Conservation (phyloP, 1,284 basidiomycete genomes). For the Amylostereum areolatum region DNA sequence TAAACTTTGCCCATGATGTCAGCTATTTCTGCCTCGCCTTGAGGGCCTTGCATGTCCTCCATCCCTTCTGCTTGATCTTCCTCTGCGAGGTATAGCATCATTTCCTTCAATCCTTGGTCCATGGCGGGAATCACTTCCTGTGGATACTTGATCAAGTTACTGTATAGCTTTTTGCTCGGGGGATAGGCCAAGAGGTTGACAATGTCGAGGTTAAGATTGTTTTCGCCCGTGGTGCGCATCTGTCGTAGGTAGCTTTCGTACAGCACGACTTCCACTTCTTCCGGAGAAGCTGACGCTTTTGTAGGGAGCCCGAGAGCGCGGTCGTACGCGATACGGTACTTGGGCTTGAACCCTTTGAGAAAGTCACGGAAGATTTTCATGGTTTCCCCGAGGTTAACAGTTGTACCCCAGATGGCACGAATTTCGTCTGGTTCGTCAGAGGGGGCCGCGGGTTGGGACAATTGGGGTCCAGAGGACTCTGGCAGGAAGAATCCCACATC, state of each 20-base stretch:
- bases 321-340: slow-evolving; percentile 80
- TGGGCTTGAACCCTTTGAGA: slow-evolving; percentile 88
- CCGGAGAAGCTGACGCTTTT: slow-evolving; percentile 49
- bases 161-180: slow-evolving; percentile 75
- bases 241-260: slow-evolving; percentile 84
- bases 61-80: slow-evolving; percentile 65
- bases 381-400: slow-evolving; percentile 83
- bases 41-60: slow-evolving; percentile 65
- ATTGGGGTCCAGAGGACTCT: slow-evolving; percentile 52
- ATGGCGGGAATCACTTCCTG: slow-evolving; percentile 96
- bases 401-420: slow-evolving; percentile 96
- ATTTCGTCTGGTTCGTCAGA: slow-evolving; percentile 71
- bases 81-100: slow-evolving; percentile 79
- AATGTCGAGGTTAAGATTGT: slow-evolving; percentile 89
- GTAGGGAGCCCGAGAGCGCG: slow-evolving; percentile 57
- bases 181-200: slow-evolving; percentile 87
- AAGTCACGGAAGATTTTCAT: slow-evolving; percentile 92
- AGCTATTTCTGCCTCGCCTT: slow-evolving; percentile 72
- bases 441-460: slow-evolving; percentile 58
- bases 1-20: slow-evolving; percentile 81
- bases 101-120: slow-evolving; percentile 93
- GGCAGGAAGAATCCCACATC: slow-evolving; percentile 57
- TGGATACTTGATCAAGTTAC: slow-evolving; percentile 85
- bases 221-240: slow-evolving; percentile 89
- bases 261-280: slow-evolving; percentile 62